These are phyloP conservation scores for Echinochloa phyllopogon DNA, from an alignment of 176 grass and related monocot genomes.

Conservation along the genomic window DNA sequence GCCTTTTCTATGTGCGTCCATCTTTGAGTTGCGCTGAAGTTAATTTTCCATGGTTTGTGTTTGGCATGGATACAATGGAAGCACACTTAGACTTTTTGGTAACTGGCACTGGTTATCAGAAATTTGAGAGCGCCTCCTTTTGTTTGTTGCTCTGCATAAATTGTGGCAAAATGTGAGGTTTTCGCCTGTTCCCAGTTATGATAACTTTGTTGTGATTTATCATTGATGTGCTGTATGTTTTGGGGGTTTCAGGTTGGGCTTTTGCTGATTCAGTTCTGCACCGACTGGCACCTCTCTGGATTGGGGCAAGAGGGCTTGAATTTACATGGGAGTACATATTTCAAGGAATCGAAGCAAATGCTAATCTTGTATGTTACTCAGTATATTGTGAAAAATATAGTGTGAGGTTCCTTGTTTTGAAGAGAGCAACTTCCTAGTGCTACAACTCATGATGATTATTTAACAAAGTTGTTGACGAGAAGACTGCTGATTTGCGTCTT, in stretches of 20 bases:
- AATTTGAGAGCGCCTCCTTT: constrained; percentile 23
- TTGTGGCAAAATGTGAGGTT: background rate
- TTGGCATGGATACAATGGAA: constrained; percentile 26
- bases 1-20: background rate
- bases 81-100: constrained; percentile 11
- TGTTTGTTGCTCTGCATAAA: constrained; percentile 14
- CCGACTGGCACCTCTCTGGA: constrained; percentile 91
- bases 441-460: constrained; percentile 25
- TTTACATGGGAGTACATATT: constrained; percentile 98
- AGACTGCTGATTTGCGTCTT: constrained; percentile 16
- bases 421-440: background rate
- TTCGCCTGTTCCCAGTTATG: constrained; percentile 3
- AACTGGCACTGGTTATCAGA: background rate
- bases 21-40: background rate
- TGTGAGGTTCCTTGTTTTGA: constrained; percentile 19
- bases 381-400: constrained; percentile 38
- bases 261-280: constrained; percentile 98
- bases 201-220: constrained; percentile 22
- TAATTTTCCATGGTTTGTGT: background rate
- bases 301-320: constrained; percentile 96
- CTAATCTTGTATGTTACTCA: constrained; percentile 75
- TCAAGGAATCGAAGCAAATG: constrained; percentile 98
- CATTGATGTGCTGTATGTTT: constrained; percentile 20
- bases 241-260: constrained; percentile 88
- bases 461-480: constrained; percentile 6